Base-by-base conservation (phyloP, 495 filamentous ascomycete genomes). In the Cenococcum geophilum region DNA sequence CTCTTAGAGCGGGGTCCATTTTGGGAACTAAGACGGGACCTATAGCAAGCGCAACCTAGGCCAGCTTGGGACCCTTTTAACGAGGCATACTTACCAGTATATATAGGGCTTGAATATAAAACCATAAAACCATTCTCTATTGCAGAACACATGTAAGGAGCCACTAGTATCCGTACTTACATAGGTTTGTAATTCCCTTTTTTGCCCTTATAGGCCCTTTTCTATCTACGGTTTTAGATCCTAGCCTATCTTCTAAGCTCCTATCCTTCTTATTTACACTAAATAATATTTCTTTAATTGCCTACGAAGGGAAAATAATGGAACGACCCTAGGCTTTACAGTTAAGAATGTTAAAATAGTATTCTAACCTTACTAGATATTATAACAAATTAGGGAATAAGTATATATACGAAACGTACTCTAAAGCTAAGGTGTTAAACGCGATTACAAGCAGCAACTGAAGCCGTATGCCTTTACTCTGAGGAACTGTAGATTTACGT, bases 261-360 rank as follows among this genome's bases (percentile, higher is more conserved):
- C 40, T 45, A 45, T 45, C 40, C 11, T 45, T 45, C 18, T 45
- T 14, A 45, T 45, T 45, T 45, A 45, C 40, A 45, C 40, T 16
- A 45, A 45, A 45, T 45, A 45, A 45, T 45, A 45, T 45, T 45
- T 45, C 3, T 45, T 45, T 18, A 45, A 45, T 45, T 18, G 40
- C 11, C 40, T 45, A 45, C 18, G 18, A 45, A 45, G 40, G 40
- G 40, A 45, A 45, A 45, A 45, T 45, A 45, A 45, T 45, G 18
- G 40, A 45, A 45, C 11, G 40, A 45, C 40, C 18, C 40, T 14
- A 45, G 40, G 40, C 14, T 45, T 10, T 18, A 45, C 40, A 4
- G 40, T 45, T 18, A 45, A 45, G 40, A 45, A 45, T 45, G 11
- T 45, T 18, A 45, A 45, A 45, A 45, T 45, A 14, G 40, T 45